Evolutionary conservation across 805 yeast species (phyloP).

Genomic region (Saccharomyces paradoxus): DNA sequence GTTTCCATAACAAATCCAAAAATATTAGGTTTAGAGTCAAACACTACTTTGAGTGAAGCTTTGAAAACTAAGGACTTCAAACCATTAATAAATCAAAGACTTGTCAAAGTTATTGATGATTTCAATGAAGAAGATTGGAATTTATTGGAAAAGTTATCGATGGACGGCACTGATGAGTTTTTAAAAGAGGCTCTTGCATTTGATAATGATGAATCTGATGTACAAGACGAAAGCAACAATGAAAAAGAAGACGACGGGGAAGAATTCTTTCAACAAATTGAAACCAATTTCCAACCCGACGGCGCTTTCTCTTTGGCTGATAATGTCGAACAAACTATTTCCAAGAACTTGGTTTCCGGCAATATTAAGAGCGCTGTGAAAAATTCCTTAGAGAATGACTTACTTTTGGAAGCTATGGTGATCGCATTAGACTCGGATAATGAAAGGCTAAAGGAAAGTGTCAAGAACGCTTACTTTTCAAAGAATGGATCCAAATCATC

Average conservation of each 20-base stretch:
- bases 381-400: conserved; percentile 52
- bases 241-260: conserved; percentile 26
- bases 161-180: conserved; percentile 43
- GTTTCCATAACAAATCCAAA: conserved; percentile 34
- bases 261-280: conserved; percentile 33
- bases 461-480: conserved; percentile 60
- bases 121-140: conserved; percentile 57
- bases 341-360: conserved; percentile 49
- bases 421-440: conserved; percentile 65
- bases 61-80: conserved; percentile 47
- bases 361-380: conserved; percentile 61
- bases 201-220: conserved; percentile 26
- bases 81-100: conserved; percentile 47
- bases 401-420: conserved; percentile 70
- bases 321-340: conserved; percentile 38
- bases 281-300: conserved; percentile 37
- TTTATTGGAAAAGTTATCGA: conserved; percentile 44
- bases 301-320: conserved; percentile 46
- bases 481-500: conserved; percentile 42
- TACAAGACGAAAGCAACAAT: conserved; percentile 12
- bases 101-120: conserved; percentile 34
- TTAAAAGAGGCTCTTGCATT: conserved; percentile 39
- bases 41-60: conserved; percentile 44
- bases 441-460: conserved; percentile 51
- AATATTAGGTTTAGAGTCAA: conserved; percentile 32